Conservation (phyloP, 2,329 filamentous ascomycete species). For the Nigrospora sphaerica region DNA sequence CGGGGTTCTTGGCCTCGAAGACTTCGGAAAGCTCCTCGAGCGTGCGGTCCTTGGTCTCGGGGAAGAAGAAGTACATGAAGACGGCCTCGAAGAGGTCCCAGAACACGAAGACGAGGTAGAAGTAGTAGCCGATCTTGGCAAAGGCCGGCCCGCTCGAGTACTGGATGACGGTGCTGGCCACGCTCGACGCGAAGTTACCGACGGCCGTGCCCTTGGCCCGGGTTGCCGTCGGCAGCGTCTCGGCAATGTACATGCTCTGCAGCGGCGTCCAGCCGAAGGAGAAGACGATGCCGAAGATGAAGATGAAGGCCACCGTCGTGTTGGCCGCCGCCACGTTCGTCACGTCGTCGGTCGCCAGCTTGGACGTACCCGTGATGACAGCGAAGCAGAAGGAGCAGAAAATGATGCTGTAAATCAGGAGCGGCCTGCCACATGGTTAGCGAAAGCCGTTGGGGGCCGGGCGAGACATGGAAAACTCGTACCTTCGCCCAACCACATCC, state of each 20-base stretch:
- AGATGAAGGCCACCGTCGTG: constrained; percentile 42
- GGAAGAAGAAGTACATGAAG: constrained; percentile 26
- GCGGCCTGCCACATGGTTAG: constrained; percentile 27
- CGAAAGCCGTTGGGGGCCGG: no score
- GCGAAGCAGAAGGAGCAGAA: constrained; percentile 40
- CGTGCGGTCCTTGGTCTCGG: constrained; percentile 25
- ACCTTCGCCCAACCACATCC: constrained; percentile 44
- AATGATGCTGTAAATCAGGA: constrained; percentile 38
- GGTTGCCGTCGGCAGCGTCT: constrained; percentile 35
- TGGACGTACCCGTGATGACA: constrained; percentile 40
- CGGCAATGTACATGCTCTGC: constrained; percentile 41
- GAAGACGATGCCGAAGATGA: constrained; percentile 44
- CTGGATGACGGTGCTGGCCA: constrained; percentile 31
- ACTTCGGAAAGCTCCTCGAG: constrained; percentile 25
- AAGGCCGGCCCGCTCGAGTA: constrained; percentile 36
- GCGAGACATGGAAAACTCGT: not conserved
- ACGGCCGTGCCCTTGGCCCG: constrained; percentile 37
- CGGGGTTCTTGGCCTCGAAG: constrained; percentile 28
- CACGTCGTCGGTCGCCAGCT: constrained; percentile 29
- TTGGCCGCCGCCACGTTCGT: constrained; percentile 29
- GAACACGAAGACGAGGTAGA: constrained; percentile 28
- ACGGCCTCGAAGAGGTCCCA: constrained; percentile 26
- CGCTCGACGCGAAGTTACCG: constrained; percentile 31
- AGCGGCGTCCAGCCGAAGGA: constrained; percentile 44
- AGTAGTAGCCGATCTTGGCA: constrained; percentile 26